Evolutionary conservation across 768 basidiomycete genomes (phyloP), one percentile per base, ranked within the genome.

Genomic region (Cubamyces sp.): DNA sequence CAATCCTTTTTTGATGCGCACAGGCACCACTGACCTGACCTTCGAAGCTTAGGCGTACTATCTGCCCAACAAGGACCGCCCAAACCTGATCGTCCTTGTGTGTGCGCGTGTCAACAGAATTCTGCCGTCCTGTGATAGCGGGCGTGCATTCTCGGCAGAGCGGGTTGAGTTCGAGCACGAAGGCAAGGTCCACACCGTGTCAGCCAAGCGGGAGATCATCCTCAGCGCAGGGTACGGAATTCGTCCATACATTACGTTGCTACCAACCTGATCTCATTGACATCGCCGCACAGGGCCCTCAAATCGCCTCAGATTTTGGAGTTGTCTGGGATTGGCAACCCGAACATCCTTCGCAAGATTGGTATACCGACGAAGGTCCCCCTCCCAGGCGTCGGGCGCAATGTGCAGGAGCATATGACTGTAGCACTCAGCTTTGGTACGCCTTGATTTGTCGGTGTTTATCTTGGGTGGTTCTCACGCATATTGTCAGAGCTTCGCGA

Each of bases 291-390:
- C 18, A 70, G 69, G 7, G 19, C 64, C 3, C 26, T 70, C 34
- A 66, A 67, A 56, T 58, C 57, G 1, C 69, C 82, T 5, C 81
- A 84, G 66, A 73, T 88, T 9, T 78, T 87, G 1, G 82, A 87
- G 66, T 72, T 87, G 2, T 85, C 84, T 5, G 87, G 86, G 23
- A 81, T 87, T 56, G 86, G 86, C 18, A 73, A 78, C 34, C 67
- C 68, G 15, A 73, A 72, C 2, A 62, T 82, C 21, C 72, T 87
- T 34, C 65, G 73, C 25, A 72, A 63, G 5, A 66, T 81, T 18
- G 78, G 77, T 2, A 75, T 87, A 42, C 60, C 71, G 0, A 58
- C 73, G 23, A 70, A 74, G 56, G 52, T 82, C 25, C 78, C 82
- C 47, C 72, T 84, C 6, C 73, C 74, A 6, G 78, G 77, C 11